A percentile compares a stretch with the other conserved stretches of the same genome.
Conservation (phyloP, 768 basidiomycete species). For the Rubroboletus pulcherrimus region DNA sequence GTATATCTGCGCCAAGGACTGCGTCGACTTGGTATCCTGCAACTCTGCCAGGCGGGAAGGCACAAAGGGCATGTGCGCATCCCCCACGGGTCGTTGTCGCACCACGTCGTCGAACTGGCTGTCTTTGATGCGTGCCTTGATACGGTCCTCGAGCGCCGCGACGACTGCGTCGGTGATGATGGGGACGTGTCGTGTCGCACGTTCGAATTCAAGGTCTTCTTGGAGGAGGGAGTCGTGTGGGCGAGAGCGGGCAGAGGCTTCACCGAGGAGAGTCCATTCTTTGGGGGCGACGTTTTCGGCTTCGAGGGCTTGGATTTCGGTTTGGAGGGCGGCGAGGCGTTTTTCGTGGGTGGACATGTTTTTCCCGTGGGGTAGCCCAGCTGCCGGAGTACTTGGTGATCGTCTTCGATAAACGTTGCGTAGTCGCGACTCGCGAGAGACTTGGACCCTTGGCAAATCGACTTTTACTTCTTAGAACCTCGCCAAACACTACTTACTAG, state of each 20-base stretch:
- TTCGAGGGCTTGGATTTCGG: slow-evolving; percentile 81
- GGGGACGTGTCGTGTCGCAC: slow-evolving; percentile 81
- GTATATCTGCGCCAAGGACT: slow-evolving; percentile 93
- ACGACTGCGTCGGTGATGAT: slow-evolving; percentile 88
- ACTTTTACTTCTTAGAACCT: no score
- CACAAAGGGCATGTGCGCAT: slow-evolving; percentile 78
- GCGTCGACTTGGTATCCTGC: slow-evolving; percentile 81
- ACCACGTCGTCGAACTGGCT: slow-evolving; percentile 88
- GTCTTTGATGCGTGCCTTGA: slow-evolving; percentile 85
- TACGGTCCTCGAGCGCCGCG: slow-evolving; percentile 78
- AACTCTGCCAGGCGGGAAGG: slow-evolving; percentile 88
- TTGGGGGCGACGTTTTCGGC: slow-evolving; percentile 83
- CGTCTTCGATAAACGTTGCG: no score
- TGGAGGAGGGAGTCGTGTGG: slow-evolving; percentile 91
- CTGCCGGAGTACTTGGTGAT: no score
- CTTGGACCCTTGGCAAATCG: no score
- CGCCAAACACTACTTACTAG: no score
- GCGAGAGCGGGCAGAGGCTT: slow-evolving; percentile 75
- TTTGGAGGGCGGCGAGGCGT: slow-evolving; percentile 65
- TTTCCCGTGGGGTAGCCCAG: no score
- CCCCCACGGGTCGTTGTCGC: slow-evolving; percentile 62
- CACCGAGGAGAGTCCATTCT: slow-evolving; percentile 91
- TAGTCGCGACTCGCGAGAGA: no score
- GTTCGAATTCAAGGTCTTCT: slow-evolving; percentile 94
- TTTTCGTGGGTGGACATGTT: slow-evolving; percentile 53